These are phyloP conservation scores for Niveomyces coronatus DNA, from an alignment of 2,329 filamentous ascomycete species.

Conservation along the genomic window DNA sequence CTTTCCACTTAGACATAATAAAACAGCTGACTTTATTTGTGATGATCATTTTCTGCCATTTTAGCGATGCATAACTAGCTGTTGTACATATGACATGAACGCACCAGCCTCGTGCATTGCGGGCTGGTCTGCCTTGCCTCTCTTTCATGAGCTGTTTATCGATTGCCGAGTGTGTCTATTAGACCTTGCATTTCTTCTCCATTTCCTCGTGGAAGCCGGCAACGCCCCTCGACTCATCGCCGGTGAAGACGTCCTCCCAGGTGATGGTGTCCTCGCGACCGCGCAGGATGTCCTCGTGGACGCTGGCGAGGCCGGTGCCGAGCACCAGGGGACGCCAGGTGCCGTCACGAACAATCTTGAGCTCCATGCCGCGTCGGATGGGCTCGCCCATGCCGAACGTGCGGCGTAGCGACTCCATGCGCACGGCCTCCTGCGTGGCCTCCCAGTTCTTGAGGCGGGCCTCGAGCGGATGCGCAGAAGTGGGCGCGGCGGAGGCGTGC, in stretches of 20 bases:
- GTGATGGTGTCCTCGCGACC: slow-evolving; percentile 67
- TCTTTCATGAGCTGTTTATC: not conserved
- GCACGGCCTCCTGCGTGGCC: slow-evolving; percentile 73
- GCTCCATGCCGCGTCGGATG: slow-evolving; percentile 85
- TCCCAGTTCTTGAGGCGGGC: slow-evolving; percentile 83
- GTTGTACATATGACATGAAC: slow-evolving; percentile 4
- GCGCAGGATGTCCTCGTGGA: slow-evolving; percentile 83
- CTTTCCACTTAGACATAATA: not conserved
- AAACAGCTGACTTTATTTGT: no score
- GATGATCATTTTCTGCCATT: slow-evolving; percentile 1
- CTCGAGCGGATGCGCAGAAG: slow-evolving; percentile 75
- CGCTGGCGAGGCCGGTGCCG: slow-evolving; percentile 46
- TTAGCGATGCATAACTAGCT: not conserved
- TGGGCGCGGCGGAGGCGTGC: slow-evolving; percentile 24
- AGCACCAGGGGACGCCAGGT: slow-evolving; percentile 70
- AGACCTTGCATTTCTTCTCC: slow-evolving; percentile 80
- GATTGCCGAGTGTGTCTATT: no score
- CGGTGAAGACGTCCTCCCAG: slow-evolving; percentile 91
- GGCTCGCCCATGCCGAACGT: slow-evolving; percentile 91
- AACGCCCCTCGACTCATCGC: slow-evolving; percentile 61
- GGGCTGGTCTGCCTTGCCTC: not conserved
- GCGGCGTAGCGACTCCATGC: slow-evolving; percentile 79
- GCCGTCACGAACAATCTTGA: slow-evolving; percentile 73
- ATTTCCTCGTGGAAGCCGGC: slow-evolving; percentile 84
- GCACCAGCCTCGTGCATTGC: not conserved